Evolutionary conservation across 2,329 filamentous ascomycete species (phyloP).

Genomic region (Fusarium anguioides): DNA sequence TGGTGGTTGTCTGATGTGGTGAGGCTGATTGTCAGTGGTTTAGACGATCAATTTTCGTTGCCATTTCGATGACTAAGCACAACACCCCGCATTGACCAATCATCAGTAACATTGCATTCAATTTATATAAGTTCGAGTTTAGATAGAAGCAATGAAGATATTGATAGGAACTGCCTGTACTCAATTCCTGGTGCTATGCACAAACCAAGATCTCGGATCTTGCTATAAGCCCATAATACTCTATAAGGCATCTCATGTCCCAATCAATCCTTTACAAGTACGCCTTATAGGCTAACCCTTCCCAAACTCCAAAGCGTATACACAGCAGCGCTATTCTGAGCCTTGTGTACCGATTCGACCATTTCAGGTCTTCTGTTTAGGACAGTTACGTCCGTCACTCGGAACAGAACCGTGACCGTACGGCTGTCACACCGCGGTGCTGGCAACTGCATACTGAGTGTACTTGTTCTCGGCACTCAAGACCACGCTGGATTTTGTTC

Average conservation of each 20-base stretch:
- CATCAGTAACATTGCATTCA: conserved; percentile 2
- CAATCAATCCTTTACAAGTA: conserved; percentile 37
- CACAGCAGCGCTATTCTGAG: conserved; percentile 27
- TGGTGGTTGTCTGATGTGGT: conserved; percentile 34
- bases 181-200: conserved; percentile 33
- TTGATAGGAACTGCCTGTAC: conserved; percentile 38
- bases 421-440: conserved; percentile 49
- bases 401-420: conserved; percentile 40
- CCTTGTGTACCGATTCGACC: conserved; percentile 41
- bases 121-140: background rate
- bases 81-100: conserved; percentile 33
- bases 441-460: conserved; percentile 37
- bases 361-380: conserved; percentile 43
- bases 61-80: conserved; percentile 38
- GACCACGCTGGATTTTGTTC: conserved; percentile 30
- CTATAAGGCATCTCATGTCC: conserved; percentile 26
- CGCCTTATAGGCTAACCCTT: conserved; percentile 30
- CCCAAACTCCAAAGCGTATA: conserved; percentile 34
- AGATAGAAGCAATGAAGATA: conserved; percentile 16
- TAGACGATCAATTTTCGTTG: conserved; percentile 40
- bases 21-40: conserved; percentile 21
- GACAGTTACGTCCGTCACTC: conserved; percentile 47
- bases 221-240: conserved; percentile 34
- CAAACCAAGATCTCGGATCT: conserved; percentile 40
- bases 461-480: conserved; percentile 29